A percentile compares a stretch with the other conserved stretches of the same genome.
Evolutionary conservation across 768 basidiomycete species (phyloP).

Genomic region (Leucocoprinus sp.): DNA sequence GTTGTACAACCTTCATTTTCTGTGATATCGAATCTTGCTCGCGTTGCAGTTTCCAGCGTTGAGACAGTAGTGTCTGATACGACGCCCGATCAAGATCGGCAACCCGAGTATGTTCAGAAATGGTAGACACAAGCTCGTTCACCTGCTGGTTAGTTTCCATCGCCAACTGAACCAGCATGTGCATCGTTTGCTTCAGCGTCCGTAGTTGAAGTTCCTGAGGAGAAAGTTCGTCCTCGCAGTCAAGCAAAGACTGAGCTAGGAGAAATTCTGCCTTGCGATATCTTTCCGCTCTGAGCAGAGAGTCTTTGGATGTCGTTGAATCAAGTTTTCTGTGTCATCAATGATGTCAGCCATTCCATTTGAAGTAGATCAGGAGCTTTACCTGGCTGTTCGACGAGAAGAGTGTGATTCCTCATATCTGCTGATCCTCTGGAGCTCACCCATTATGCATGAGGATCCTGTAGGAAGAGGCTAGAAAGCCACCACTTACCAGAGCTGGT

Average conservation of each 20-base stretch:
- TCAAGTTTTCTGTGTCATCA: not conserved
- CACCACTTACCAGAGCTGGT: not conserved
- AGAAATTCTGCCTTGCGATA: constrained; percentile 8
- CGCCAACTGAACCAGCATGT: constrained; percentile 4
- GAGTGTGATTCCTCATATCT: not conserved
- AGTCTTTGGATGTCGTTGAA: not conserved
- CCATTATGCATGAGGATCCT: not conserved
- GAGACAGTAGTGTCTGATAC: constrained; percentile 4
- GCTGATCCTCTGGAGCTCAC: not conserved
- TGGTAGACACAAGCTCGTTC: not conserved
- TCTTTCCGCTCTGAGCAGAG: constrained; percentile 4
- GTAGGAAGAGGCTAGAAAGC: not conserved
- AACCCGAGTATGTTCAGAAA: not conserved
- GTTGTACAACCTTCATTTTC: constrained; percentile 5
- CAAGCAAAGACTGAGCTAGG: not conserved
- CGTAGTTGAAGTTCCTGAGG: constrained; percentile 1
- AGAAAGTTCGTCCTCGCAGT: constrained; percentile 6
- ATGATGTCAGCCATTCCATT: not conserved
- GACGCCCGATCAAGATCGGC: constrained; percentile 2
- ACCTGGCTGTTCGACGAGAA: not conserved
- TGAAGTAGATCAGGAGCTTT: not conserved
- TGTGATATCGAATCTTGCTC: constrained; percentile 3
- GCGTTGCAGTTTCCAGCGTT: constrained; percentile 6
- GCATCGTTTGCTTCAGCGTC: constrained; percentile 1
- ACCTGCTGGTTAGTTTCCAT: constrained; percentile 1